Base-by-base conservation (phyloP, 75 land plant species). In the Pinus taeda region DNA sequence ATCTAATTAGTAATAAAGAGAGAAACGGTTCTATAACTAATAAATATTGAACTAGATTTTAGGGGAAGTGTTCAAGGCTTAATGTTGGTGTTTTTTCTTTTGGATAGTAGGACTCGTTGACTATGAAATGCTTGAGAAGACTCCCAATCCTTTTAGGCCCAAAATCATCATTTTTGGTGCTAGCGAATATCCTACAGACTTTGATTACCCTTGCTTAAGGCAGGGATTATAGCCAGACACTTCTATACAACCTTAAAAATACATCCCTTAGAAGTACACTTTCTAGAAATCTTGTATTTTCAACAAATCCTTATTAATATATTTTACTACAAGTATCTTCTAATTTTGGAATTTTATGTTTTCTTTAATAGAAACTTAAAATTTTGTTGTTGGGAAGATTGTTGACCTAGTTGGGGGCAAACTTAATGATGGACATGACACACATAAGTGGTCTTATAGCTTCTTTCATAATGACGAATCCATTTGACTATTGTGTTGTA, bases 361-460 rank as follows among this genome's bases (percentile, higher is more conserved):
- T 42, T 42, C 5, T 42, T 42, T 42, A 42, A 42, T 42, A 42
- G 6, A 4, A 42, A 42, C 45, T 42, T 42, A 42, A 42, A 42
- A 42, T 42, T 42, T 42, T 42, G 45, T 42, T 42, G 45, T 42
- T 42, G 4, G 45, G 29, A 58, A 89, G 96, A 90, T 95, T 61
- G 93, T 96, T 71, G 94, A 95, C 80, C 57, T 86, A 83, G 91
- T 93, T 45, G 26, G 96, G 91, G 62, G 98, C 96, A 56, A 93
- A 93, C 62, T 87, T 95, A 7, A 93, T 95, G 96, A 91, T 91
- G 96, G 98, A 95, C 74, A 95, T 95, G 96, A 96, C 98, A 76
- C 96, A 95, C 70, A 95, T 95, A 14, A 93, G 96, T 91, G 96
- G 98, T 3, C 90, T 95, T 62, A 90, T 95, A 77, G 91, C 96